Percentiles rank a stretch among this genome's conserved stretches.
phyloP scores from a whole-genome alignment of 352 stramenopile species.

The Phytopythium aichiense region DNA sequence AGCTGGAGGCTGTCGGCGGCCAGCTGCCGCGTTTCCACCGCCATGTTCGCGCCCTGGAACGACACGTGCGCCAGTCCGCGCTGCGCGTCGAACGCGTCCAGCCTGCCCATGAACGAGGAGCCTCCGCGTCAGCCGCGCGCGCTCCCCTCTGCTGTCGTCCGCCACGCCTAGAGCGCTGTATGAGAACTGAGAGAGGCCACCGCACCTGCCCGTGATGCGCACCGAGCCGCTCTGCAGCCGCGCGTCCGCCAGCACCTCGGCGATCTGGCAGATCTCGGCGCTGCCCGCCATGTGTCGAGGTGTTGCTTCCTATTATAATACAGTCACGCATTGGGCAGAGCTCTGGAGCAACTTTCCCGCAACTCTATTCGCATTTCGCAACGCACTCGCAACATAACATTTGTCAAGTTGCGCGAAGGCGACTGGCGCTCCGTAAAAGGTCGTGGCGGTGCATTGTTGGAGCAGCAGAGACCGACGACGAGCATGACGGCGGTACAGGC shows the following conservation, averaged over 20 bases:
- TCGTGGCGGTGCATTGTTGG: slow-evolving; percentile 5
- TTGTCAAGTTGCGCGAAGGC: slow-evolving; percentile 18
- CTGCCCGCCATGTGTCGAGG: slow-evolving; percentile 10
- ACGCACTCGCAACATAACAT: not conserved
- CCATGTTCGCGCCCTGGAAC: slow-evolving; percentile 59
- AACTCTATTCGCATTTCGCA: not conserved
- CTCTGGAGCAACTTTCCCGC: not conserved
- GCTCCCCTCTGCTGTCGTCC: not conserved
- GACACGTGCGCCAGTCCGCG: slow-evolving; percentile 40
- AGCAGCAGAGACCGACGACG: slow-evolving; percentile 12
- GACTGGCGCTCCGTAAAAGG: slow-evolving; percentile 13
- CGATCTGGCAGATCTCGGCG: slow-evolving; percentile 80
- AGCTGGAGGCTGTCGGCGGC: slow-evolving; percentile 48
- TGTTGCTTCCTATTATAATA: too few relatives aligned
- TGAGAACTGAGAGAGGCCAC: not conserved
- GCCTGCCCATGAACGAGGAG: slow-evolving; percentile 11
- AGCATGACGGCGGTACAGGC: slow-evolving; percentile 9
- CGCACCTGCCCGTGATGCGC: slow-evolving; percentile 66
- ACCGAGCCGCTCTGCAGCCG: slow-evolving; percentile 71
- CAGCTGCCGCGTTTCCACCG: slow-evolving; percentile 63
- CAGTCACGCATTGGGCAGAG: too few relatives aligned
- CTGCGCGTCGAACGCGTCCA: slow-evolving; percentile 65
- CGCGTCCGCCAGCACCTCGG: slow-evolving; percentile 59
- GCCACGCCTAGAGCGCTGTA: not conserved
- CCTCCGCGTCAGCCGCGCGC: not conserved